These are phyloP conservation scores for Sanguinoderma infundibulare DNA, from an alignment of 1,284 basidiomycete species.

Conservation along the genomic window DNA sequence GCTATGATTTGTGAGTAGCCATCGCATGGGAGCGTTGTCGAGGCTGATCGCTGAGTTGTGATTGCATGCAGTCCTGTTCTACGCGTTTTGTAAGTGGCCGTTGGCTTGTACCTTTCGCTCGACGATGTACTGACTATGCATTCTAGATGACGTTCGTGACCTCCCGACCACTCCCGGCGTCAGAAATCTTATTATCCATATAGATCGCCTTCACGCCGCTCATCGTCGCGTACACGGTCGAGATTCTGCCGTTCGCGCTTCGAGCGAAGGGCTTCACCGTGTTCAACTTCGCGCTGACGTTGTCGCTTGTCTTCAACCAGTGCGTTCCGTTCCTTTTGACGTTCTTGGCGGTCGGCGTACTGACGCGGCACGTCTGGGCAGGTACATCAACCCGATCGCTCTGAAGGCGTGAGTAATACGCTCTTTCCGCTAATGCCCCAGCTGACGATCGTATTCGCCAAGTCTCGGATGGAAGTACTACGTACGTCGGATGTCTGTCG, in stretches of 20 bases:
- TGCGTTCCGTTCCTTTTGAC: constrained; percentile 25
- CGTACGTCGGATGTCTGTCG: constrained; percentile 25
- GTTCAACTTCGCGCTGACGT: constrained; percentile 54
- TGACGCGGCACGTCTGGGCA: constrained; percentile 1
- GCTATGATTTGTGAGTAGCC: constrained; percentile 49
- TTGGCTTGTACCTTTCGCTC: not conserved
- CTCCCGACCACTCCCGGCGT: not conserved
- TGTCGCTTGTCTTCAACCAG: constrained; percentile 66
- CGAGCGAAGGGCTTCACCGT: constrained; percentile 67
- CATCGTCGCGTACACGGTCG: constrained; percentile 60
- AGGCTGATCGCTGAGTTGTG: not conserved
- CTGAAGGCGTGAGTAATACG: constrained; percentile 34
- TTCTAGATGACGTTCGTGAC: constrained; percentile 36
- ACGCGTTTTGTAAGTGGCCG: constrained; percentile 46
- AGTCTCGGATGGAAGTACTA: constrained; percentile 42
- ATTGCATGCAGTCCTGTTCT: constrained; percentile 45
- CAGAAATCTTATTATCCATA: not conserved
- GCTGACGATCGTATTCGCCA: not conserved
- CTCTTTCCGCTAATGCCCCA: not conserved
- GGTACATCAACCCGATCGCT: constrained; percentile 49
- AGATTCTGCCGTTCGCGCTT: constrained; percentile 60
- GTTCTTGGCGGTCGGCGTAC: not conserved
- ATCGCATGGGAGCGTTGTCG: not conserved
- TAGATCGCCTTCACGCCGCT: constrained; percentile 59
- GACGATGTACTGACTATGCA: not conserved